Evolutionary conservation across 2,329 filamentous ascomycete genomes (phyloP).

Genomic region (Cladophialophora chaetospira): DNA sequence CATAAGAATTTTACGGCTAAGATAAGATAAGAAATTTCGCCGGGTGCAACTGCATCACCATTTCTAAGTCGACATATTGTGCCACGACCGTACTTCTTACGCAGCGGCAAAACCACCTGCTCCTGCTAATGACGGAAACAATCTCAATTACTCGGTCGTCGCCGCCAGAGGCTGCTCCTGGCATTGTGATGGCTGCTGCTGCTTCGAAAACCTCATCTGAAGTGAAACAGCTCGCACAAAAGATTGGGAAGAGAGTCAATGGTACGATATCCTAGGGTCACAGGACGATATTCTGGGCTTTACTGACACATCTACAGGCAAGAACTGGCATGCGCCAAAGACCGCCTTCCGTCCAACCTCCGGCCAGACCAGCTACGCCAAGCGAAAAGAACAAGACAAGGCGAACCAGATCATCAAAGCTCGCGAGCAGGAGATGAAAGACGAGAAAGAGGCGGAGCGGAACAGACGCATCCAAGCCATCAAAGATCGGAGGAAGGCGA

Average conservation of each 20-base stretch:
- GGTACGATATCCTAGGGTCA: constrained; percentile 5
- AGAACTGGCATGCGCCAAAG: constrained; percentile 87
- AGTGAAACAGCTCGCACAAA: neutral
- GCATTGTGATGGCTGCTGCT: neutral
- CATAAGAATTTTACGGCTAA: neutral
- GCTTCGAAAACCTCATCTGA: neutral
- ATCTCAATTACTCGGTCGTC: constrained; percentile 12
- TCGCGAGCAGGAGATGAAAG: constrained; percentile 92
- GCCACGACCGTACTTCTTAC: neutral
- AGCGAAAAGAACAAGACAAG: constrained; percentile 70
- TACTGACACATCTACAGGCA: constrained; percentile 60
- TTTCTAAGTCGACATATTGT: neutral
- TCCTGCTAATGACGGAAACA: neutral
- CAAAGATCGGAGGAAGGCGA: constrained; percentile 80
- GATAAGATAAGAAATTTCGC: constrained; percentile 10
- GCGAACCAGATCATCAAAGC: constrained; percentile 78
- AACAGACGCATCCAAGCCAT: constrained; percentile 77
- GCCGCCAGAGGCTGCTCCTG: neutral
- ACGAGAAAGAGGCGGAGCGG: constrained; percentile 87
- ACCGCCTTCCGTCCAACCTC: constrained; percentile 81
- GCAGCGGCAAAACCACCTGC: neutral
- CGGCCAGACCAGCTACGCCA: constrained; percentile 76
- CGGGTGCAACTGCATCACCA: neutral
- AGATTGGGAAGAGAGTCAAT: constrained; percentile 27
- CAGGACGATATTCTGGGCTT: constrained; percentile 18